phyloP scores from a whole-genome alignment of 441 rosid genomes.

The Corymbia citriodora region DNA sequence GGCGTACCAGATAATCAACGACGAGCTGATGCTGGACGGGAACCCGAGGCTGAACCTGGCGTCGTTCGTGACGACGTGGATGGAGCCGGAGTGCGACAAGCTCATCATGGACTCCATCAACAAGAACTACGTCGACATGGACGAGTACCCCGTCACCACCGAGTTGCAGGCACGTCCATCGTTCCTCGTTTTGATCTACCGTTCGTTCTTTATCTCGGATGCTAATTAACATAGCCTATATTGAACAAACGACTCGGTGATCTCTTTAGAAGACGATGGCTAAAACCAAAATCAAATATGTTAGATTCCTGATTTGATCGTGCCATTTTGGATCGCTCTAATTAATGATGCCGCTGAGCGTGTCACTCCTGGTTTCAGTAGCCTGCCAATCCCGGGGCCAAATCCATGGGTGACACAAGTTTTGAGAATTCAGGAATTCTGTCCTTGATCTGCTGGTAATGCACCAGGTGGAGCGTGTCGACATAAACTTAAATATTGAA shows the following conservation, averaged over 20 bases:
- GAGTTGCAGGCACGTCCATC: conserved; percentile 17
- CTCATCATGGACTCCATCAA: conserved; percentile 21
- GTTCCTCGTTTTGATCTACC: neutral
- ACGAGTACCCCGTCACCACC: conserved; percentile 20
- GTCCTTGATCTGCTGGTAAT: neutral
- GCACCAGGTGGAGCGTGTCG: neutral
- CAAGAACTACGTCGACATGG: conserved; percentile 24
- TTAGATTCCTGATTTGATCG: neutral
- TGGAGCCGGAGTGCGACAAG: conserved; percentile 23
- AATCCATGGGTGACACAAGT: neutral
- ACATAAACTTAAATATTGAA: neutral
- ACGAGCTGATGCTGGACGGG: conserved; percentile 19
- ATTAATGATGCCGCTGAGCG: neutral
- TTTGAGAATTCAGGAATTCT: neutral
- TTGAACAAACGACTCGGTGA: neutral
- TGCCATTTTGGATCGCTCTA: neutral
- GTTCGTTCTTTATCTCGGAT: neutral
- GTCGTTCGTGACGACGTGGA: conserved; percentile 19
- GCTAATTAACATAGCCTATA: neutral
- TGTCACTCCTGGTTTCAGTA: neutral
- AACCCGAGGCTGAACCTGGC: conserved; percentile 22
- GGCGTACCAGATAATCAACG: conserved; percentile 18
- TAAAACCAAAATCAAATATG: neutral
- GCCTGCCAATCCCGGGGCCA: neutral
- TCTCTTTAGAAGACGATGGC: neutral